Conservation (phyloP, 176 grass and related monocot species). For the Oropetium thomaeum region DNA sequence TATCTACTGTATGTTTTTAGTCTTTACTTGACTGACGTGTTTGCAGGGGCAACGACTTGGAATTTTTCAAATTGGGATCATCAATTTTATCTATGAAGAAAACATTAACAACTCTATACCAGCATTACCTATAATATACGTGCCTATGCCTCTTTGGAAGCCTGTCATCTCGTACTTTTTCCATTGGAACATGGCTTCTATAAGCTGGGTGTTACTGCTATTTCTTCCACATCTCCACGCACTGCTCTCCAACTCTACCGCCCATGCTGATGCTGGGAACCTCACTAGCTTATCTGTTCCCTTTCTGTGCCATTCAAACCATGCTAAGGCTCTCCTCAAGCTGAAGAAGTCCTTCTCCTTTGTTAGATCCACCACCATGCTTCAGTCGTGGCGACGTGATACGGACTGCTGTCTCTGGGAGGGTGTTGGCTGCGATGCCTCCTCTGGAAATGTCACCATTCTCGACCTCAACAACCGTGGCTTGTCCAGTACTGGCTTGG, state of each 20-base stretch:
- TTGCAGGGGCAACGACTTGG: too few relatives aligned
- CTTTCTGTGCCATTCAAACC: neutral
- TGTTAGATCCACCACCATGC: neutral
- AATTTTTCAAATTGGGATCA: too few relatives aligned
- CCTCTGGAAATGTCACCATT: neutral
- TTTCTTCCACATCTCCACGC: neutral
- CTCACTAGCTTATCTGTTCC: neutral
- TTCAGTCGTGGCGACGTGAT: neutral
- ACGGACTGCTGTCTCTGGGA: conserved; percentile 19
- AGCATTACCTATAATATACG: neutral
- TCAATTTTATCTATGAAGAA: too few relatives aligned
- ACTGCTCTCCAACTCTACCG: neutral
- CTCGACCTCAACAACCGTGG: neutral
- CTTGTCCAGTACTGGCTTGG: neutral
- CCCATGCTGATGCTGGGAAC: neutral
- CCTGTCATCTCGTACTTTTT: neutral
- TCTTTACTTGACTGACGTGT: too few relatives aligned
- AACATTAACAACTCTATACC: too few relatives aligned
- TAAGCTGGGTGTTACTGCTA: neutral
- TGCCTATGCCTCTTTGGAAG: neutral
- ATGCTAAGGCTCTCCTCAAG: neutral
- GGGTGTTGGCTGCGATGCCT: neutral
- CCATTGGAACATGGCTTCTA: neutral
- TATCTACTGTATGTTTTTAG: too few relatives aligned
- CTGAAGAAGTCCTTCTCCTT: conserved; percentile 2